Base-by-base conservation (phyloP, 2,329 filamentous ascomycete species). In the Colletotrichum eremochloae region DNA sequence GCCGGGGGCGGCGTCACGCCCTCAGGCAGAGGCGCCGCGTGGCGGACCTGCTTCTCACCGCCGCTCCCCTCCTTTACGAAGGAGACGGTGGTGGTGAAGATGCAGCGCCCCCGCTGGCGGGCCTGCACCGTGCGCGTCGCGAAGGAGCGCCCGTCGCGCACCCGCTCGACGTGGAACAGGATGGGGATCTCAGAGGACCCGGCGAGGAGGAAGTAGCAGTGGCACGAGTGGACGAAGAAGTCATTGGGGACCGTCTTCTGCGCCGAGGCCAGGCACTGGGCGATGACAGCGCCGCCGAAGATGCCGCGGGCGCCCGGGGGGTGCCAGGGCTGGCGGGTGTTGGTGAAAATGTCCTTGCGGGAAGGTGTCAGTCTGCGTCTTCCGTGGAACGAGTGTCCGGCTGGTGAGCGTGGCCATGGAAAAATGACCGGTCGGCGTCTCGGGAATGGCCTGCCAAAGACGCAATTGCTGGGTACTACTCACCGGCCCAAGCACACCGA, bases 121-220 rank as follows among this genome's bases (percentile, higher is more conserved):
- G 96, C 96, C 83, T 98, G 96, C n/a, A 99, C 96, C 0, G 96
- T 98, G 67, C 96, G 89, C 48, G 96, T 98, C 67, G 94, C 92
- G 81, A 95, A 99, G 63, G 93, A 95, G 72, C 92, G 91, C 11
- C 96, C 96, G 80, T 97, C 94, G 67, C 96, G 92, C 60, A 99
- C 94, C 64, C 94, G 90, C 85, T 98, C 96, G 58, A 99, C 96
- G 80, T 98, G 94, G 85, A 97, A 98, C 74, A 98, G 88, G 75
- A 98, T 93, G 42, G 96, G 96, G 24, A 96, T 92, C 72, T 93
- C 90, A 15, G 90, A 88, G 79, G 96, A 93, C 38, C 96, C 96
- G 5, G 96, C 95, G 2, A 98, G 91, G 44, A 99, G 91, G 82
- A 99, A 99, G 86, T 98, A 99, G 89, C 96, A 98, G 88, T 99